Conservation (phyloP, 225 moss, liverwort and hornwort species). For the Pseudoscleropodium purum region DNA sequence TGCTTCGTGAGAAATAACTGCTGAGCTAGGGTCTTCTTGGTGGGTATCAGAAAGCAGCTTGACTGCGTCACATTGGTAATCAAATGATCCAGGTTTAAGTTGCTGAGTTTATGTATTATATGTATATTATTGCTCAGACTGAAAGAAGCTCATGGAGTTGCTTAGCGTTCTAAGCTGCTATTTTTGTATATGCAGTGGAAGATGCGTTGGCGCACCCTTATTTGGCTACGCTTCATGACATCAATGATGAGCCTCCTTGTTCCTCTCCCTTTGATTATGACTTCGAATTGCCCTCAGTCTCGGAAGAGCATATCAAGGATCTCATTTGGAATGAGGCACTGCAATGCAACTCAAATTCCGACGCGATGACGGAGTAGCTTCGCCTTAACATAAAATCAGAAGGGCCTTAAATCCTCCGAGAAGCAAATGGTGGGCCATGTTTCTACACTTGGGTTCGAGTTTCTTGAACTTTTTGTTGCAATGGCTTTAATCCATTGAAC, state of each 20-base stretch:
- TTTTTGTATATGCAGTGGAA: slow-evolving; percentile 28
- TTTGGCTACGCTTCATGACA: slow-evolving; percentile 41
- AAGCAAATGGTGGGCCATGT: background rate
- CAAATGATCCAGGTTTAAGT: background rate
- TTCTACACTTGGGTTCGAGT: background rate
- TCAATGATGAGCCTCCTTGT: slow-evolving; percentile 32
- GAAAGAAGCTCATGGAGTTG: background rate
- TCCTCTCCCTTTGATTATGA: slow-evolving; percentile 27
- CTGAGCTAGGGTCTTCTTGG: background rate
- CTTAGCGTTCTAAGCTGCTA: background rate
- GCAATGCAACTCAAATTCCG: background rate
- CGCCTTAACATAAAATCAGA: background rate
- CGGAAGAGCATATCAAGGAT: slow-evolving; percentile 54
- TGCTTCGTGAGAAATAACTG: background rate
- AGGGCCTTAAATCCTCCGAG: background rate
- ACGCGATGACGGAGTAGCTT: slow-evolving; percentile 12
- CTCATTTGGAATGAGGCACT: slow-evolving; percentile 38
- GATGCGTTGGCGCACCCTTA: slow-evolving; percentile 48
- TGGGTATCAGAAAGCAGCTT: background rate
- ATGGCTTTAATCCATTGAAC: background rate
- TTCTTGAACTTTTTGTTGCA: background rate
- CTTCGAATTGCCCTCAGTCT: slow-evolving; percentile 37
- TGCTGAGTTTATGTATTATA: background rate
- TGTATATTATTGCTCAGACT: background rate
- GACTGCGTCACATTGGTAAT: background rate